Percentiles rank a stretch among this genome's conserved stretches.
These are phyloP conservation scores for Misopates orontium DNA, from an alignment of 257 asterid genomes.

Conservation along the genomic window DNA sequence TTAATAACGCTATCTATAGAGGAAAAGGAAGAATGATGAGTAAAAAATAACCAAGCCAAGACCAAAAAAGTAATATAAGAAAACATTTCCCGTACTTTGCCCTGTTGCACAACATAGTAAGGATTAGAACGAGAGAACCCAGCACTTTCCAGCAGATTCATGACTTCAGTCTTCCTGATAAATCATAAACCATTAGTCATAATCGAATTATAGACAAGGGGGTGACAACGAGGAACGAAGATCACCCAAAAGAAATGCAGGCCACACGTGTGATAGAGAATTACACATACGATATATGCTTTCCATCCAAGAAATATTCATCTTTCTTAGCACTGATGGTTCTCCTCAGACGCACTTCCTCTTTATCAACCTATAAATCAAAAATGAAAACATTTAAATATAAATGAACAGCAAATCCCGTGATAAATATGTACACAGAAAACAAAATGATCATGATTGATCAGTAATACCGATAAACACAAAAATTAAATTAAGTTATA, in stretches of 20 bases:
- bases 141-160: conserved; percentile 99
- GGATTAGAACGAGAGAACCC: conserved; percentile 99
- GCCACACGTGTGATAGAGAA: conserved; percentile 10
- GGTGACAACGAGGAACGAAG: conserved; percentile 15
- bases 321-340: conserved; percentile 95
- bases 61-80: conserved; percentile 11
- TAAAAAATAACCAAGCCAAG: conserved; percentile 9
- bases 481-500: neutral
- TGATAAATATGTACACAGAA: conserved; percentile 5
- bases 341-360: conserved; percentile 96
- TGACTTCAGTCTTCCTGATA: conserved; percentile 97
- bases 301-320: conserved; percentile 96
- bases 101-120: conserved; percentile 99
- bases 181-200: conserved; percentile 24
- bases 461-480: conserved; percentile 1
- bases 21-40: conserved; percentile 37
- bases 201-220: conserved; percentile 15
- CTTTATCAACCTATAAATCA: conserved; percentile 83
- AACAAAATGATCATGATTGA: conserved; percentile 10
- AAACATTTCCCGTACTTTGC: conserved; percentile 54
- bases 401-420: neutral
- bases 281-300: conserved; percentile 88
- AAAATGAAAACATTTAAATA: neutral
- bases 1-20: conserved; percentile 79
- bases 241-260: conserved; percentile 7